Percentiles rank a stretch among this genome's conserved stretches.
These are phyloP conservation scores for Hypoxylon sp. DNA, from an alignment of 2,329 filamentous ascomycete genomes.

Conservation along the genomic window DNA sequence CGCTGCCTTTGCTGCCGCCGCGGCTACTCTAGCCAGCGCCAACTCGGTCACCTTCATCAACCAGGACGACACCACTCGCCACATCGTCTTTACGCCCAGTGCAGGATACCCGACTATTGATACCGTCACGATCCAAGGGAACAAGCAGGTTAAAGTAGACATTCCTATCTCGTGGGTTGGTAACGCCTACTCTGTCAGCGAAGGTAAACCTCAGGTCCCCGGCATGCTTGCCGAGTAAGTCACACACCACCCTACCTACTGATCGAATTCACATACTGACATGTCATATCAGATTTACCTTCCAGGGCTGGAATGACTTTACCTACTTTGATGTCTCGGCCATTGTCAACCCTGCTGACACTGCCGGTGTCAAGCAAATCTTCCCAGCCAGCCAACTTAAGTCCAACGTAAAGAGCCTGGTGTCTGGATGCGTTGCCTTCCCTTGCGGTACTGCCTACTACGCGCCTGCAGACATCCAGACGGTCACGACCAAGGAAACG, in stretches of 20 bases:
- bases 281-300: slow-evolving; percentile 56
- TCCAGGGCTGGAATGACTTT: slow-evolving; percentile 63
- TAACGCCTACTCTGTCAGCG: slow-evolving; percentile 66
- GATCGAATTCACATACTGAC: slow-evolving; percentile 18
- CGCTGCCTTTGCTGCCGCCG: slow-evolving; percentile 59
- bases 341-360: slow-evolving; percentile 67
- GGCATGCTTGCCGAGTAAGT: slow-evolving; percentile 67
- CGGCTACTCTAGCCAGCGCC: slow-evolving; percentile 62
- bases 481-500: slow-evolving; percentile 64
- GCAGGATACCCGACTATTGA: slow-evolving; percentile 56
- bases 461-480: slow-evolving; percentile 68
- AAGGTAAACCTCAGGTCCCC: slow-evolving; percentile 59
- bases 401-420: slow-evolving; percentile 50
- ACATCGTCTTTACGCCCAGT: slow-evolving; percentile 66
- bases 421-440: slow-evolving; percentile 67
- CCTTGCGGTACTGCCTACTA: slow-evolving; percentile 70
- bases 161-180: slow-evolving; percentile 64
- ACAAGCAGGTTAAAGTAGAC: slow-evolving; percentile 58
- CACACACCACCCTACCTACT: not conserved
- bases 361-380: slow-evolving; percentile 68
- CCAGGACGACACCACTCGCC: slow-evolving; percentile 66
- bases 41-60: slow-evolving; percentile 71
- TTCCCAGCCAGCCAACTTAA: slow-evolving; percentile 59
- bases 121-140: slow-evolving; percentile 59
- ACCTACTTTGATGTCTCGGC: slow-evolving; percentile 73